Conservation (phyloP, 2,329 filamentous ascomycete genomes). For the Penicillium sp. region DNA sequence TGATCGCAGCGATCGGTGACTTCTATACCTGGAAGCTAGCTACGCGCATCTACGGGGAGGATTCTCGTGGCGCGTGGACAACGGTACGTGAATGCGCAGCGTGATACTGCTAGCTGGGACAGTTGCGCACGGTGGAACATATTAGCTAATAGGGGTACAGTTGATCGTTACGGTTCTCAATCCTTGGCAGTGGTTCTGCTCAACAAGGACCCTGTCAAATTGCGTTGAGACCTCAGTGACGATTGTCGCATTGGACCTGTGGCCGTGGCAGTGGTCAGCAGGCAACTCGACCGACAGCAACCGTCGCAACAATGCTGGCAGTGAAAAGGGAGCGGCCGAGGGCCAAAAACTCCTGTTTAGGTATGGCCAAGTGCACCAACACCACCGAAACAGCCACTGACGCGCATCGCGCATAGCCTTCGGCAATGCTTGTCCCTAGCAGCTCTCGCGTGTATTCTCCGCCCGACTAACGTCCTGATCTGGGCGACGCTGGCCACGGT, state of each 20-base stretch:
- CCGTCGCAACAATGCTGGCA: constrained; percentile 10
- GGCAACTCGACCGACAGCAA: constrained; percentile 44
- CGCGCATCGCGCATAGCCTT: constrained; percentile 47
- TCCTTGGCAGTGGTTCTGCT: constrained; percentile 97
- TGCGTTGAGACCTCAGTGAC: constrained; percentile 90
- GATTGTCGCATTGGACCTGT: constrained; percentile 74
- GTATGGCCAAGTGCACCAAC: constrained; percentile 29
- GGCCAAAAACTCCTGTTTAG: constrained; percentile 23
- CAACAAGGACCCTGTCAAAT: constrained; percentile 91
- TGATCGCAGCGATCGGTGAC: constrained; percentile 77
- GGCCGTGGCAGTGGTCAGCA: constrained; percentile 78
- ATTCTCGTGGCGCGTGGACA: constrained; percentile 66
- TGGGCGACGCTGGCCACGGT: constrained; percentile 72
- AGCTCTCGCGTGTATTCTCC: constrained; percentile 78
- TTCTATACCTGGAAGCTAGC: constrained; percentile 87
- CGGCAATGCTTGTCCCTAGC: constrained; percentile 72
- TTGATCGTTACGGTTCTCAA: constrained; percentile 72
- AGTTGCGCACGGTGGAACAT: constrained; percentile 4
- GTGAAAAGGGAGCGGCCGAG: constrained; percentile 16
- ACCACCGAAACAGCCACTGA: constrained; percentile 14
- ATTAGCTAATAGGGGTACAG: constrained; percentile 48
- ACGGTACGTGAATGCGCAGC: constrained; percentile 57
- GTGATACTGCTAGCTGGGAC: neutral
- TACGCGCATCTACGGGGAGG: constrained; percentile 69
- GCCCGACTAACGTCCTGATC: constrained; percentile 86